Evolutionary conservation across 106 monocot species (phyloP).

Genomic region (Chionographis japonica): DNA sequence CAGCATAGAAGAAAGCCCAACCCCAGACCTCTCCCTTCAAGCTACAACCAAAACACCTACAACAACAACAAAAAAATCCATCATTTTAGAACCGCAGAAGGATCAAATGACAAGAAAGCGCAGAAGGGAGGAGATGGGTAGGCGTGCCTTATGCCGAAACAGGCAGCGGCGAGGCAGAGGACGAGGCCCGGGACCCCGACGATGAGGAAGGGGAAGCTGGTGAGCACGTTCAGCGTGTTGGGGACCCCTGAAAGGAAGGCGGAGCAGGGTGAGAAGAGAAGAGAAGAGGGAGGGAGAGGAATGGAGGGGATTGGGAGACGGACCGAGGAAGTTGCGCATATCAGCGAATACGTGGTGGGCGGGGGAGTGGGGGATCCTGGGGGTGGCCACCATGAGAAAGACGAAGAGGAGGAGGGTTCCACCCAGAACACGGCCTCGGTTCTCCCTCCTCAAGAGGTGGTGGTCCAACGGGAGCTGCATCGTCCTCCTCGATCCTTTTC

Average conservation of each 20-base stretch:
- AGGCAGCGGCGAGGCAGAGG: conserved; percentile 64
- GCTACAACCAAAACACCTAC: conserved; percentile 17
- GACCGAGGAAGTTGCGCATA: conserved; percentile 83
- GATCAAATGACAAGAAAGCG: background rate
- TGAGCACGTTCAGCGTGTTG: conserved; percentile 85
- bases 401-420: conserved; percentile 18
- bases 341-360: conserved; percentile 80
- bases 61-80: background rate
- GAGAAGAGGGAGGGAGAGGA: background rate
- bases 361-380: conserved; percentile 54
- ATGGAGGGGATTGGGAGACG: background rate
- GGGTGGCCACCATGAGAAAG: conserved; percentile 51
- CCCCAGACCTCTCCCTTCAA: conserved; percentile 72
- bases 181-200: conserved; percentile 77
- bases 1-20: conserved; percentile 78
- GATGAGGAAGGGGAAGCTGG: conserved; percentile 70
- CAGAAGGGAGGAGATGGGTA: background rate
- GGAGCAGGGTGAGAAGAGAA: background rate
- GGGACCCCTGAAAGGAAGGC: conserved; percentile 53
- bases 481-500: background rate
- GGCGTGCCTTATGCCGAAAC: conserved; percentile 64
- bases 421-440: conserved; percentile 13
- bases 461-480: background rate
- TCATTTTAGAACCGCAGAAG: background rate
- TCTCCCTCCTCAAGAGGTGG: conserved; percentile 29